These are phyloP conservation scores for Microstegium vimineum DNA, from an alignment of 176 grass and related monocot genomes.

Conservation along the genomic window DNA sequence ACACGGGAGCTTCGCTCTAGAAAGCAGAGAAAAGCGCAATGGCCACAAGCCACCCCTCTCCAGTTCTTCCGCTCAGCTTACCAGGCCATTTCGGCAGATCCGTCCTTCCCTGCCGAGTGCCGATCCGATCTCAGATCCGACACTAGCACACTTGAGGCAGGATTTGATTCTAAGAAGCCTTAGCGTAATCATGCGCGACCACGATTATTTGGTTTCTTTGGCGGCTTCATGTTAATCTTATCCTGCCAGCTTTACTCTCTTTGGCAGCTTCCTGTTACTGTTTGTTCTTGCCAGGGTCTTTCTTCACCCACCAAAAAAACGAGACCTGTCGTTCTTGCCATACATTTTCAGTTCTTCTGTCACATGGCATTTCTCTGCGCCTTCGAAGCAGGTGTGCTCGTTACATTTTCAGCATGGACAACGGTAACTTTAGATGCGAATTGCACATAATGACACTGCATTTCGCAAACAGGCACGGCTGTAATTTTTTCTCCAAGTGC, in stretches of 20 bases:
- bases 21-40: background rate
- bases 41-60: background rate
- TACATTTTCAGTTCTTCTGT: background rate
- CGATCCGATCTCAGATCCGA: constrained; percentile 7
- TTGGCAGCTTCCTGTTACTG: background rate
- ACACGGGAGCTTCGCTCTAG: background rate
- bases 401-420: background rate
- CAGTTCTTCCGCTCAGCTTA: background rate
- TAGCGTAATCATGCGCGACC: background rate
- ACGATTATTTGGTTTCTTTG: background rate
- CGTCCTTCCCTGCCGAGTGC: background rate
- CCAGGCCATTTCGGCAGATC: background rate
- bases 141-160: background rate
- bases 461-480: background rate
- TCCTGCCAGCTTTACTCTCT: background rate
- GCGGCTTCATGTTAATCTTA: background rate
- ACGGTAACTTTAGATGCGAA: background rate
- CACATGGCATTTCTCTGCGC: background rate
- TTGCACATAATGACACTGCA: background rate
- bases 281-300: background rate
- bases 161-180: background rate
- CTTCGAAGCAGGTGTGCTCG: background rate
- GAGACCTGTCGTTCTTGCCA: background rate
- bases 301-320: background rate
- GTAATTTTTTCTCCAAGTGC: background rate